A percentile compares a stretch with the other conserved stretches of the same genome.
Conservation (phyloP, 345 rosid genomes). For the Eucalyptus marginata region DNA sequence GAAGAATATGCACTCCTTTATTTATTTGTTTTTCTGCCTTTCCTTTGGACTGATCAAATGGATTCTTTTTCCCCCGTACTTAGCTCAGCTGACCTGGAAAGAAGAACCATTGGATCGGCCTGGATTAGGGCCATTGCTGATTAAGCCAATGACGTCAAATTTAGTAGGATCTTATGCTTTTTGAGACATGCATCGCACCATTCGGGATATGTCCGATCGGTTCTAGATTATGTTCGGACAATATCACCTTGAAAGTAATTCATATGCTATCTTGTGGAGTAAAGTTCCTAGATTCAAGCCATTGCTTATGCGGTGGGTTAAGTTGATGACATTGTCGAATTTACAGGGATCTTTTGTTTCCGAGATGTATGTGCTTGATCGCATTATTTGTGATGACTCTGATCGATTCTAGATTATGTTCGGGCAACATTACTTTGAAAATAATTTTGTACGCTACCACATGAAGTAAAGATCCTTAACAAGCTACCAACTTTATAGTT, state of each 20-base stretch:
- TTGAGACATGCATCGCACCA: not conserved
- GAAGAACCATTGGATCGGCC: not conserved
- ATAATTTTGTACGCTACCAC: not conserved
- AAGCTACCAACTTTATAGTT: not conserved
- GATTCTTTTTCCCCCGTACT: not conserved
- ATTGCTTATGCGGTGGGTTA: not conserved
- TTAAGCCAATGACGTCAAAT: not conserved
- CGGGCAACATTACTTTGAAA: not conserved
- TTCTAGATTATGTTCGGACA: not conserved
- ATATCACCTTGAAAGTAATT: not conserved
- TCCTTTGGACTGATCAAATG: not conserved
- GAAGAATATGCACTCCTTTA: not conserved
- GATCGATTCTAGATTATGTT: not conserved
- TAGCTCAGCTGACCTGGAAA: not conserved
- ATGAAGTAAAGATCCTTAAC: not conserved
- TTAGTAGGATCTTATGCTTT: not conserved
- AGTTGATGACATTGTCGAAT: not conserved
- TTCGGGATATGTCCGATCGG: not conserved
- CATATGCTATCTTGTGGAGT: not conserved
- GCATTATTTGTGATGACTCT: not conserved
- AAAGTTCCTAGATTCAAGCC: not conserved
- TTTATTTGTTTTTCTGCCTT: not conserved
- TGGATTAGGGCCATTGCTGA: not conserved
- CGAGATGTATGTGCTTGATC: fast-evolving
- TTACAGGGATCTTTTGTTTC: not conserved